Evolutionary conservation across 2,329 filamentous ascomycete species (phyloP).

Genomic region (Claviceps quebecensis): DNA sequence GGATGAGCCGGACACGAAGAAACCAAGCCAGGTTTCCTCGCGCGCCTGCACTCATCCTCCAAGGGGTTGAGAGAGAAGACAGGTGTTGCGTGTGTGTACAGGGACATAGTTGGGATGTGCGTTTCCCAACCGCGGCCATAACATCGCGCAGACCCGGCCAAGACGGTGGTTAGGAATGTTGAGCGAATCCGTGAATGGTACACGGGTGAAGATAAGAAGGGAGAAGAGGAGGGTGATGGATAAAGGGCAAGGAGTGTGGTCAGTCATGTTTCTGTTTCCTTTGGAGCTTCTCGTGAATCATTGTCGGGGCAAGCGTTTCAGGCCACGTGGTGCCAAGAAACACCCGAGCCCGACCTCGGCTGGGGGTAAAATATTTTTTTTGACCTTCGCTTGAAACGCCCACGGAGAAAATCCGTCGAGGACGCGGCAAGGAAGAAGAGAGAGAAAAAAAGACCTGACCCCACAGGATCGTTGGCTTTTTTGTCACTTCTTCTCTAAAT

Average conservation of each 20-base stretch:
- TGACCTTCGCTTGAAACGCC: too few relatives aligned
- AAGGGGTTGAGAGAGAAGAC: slow-evolving; percentile 50
- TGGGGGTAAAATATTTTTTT: not conserved
- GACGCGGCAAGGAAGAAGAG: not conserved
- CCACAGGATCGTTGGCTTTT: not conserved
- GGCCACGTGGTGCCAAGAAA: not conserved
- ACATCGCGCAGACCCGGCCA: not conserved
- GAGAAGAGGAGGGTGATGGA: not conserved
- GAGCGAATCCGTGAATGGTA: not conserved
- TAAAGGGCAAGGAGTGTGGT: slow-evolving; percentile 3
- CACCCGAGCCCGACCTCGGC: not conserved
- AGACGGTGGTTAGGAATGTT: not conserved
- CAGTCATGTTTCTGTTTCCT: slow-evolving; percentile 2
- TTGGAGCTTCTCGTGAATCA: not conserved
- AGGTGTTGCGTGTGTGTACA: slow-evolving; percentile 14
- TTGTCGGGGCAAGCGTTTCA: not conserved
- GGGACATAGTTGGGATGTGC: not conserved
- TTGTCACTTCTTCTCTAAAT: slow-evolving; percentile 46
- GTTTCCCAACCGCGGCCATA: slow-evolving; percentile 12
- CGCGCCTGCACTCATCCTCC: slow-evolving; percentile 5
- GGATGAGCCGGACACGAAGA: not conserved
- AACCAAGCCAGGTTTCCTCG: not conserved
- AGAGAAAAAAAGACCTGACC: not conserved
- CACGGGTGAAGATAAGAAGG: not conserved
- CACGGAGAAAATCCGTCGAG: not conserved